These are phyloP conservation scores for Inonotus obliquus DNA, from an alignment of 1,284 basidiomycete species.

Conservation along the genomic window DNA sequence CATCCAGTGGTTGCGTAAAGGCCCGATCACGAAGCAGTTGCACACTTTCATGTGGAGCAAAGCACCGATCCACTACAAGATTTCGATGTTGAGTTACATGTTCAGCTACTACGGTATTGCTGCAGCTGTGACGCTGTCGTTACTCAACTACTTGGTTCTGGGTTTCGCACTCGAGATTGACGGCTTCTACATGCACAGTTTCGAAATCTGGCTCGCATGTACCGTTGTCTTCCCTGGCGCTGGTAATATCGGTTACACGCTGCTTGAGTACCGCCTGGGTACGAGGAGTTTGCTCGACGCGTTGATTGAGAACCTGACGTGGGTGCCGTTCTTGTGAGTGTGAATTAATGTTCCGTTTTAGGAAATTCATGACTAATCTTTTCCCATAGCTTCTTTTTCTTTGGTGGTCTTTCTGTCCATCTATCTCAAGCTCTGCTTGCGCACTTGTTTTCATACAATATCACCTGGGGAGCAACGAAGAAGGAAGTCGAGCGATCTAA, in stretches of 20 bases:
- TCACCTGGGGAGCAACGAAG: slow-evolving; percentile 75
- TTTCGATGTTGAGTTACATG: slow-evolving; percentile 77
- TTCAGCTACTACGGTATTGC: slow-evolving; percentile 86
- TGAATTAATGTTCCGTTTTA: neutral
- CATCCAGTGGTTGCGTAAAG: slow-evolving; percentile 63
- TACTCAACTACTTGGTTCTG: slow-evolving; percentile 69
- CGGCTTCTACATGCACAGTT: slow-evolving; percentile 65
- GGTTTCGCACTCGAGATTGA: slow-evolving; percentile 65
- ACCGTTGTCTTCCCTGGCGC: slow-evolving; percentile 71
- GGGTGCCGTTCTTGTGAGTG: slow-evolving; percentile 77
- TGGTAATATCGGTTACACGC: slow-evolving; percentile 66
- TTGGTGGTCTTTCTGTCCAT: slow-evolving; percentile 73
- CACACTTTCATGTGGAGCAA: slow-evolving; percentile 72
- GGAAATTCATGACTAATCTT: slow-evolving; percentile 18
- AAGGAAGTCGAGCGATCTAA: slow-evolving; percentile 81
- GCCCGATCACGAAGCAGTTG: slow-evolving; percentile 76
- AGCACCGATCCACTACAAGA: slow-evolving; percentile 80
- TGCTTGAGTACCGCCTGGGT: slow-evolving; percentile 75
- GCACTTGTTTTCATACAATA: slow-evolving; percentile 81
- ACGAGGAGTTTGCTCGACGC: slow-evolving; percentile 48
- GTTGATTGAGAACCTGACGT: slow-evolving; percentile 63
- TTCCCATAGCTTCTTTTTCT: slow-evolving; percentile 73
- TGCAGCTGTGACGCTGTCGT: slow-evolving; percentile 55
- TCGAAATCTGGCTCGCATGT: slow-evolving; percentile 75
- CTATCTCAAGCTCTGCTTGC: slow-evolving; percentile 71